Evolutionary conservation across 2,329 filamentous ascomycete genomes (phyloP), one percentile per base, ranked within the genome.

Genomic region (Hymenoscyphus occultus): DNA sequence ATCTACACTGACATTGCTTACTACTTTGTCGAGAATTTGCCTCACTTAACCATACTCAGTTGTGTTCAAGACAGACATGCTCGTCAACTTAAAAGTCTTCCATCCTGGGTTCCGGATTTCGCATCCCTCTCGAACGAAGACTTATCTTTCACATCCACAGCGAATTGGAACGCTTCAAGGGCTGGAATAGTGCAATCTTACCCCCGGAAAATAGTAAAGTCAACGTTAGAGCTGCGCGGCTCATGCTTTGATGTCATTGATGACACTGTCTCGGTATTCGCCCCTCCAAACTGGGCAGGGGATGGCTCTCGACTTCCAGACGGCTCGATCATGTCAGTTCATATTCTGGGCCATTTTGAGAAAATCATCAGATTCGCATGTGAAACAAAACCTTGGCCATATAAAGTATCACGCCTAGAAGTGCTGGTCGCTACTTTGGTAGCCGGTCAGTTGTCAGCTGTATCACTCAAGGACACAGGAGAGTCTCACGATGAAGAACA

Each of bases 51-150:
- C 10, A 19, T 65, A 31, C 39, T 65, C 16, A 62, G 64, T 32
- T 62, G 60, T 35, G 64, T 65, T 22, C 64, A 65, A 62, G 59
- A 62, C 45, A 59, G 39, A 31, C 64, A 62, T 28, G 42, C 59
- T 35, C 39, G 59, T 39, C 51, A 56, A 28, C 58, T 64, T 5
- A 67, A 67, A n/a, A 48, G 35, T 31, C 51, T 67, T 14, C 65
- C 65, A 39, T 63, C 63, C n/a, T 67, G 65, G 65, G 65, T 67
- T 22, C 65, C 65, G 7, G 65, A 67, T 59, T 65, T 63, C 22
- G 28, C 62, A 14, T 60, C 39, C 31, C 39, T 64, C 7, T 60
- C 57, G 13, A 64, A 64, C 40, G 62, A 64, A 51, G 62, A 64
- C 32, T 40, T 64, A 9, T 60, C 57, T 12, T 64, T 64, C n/a